Evolutionary conservation across 1,284 basidiomycete genomes (phyloP).

Genomic region (Heterobasidion occidentale): DNA sequence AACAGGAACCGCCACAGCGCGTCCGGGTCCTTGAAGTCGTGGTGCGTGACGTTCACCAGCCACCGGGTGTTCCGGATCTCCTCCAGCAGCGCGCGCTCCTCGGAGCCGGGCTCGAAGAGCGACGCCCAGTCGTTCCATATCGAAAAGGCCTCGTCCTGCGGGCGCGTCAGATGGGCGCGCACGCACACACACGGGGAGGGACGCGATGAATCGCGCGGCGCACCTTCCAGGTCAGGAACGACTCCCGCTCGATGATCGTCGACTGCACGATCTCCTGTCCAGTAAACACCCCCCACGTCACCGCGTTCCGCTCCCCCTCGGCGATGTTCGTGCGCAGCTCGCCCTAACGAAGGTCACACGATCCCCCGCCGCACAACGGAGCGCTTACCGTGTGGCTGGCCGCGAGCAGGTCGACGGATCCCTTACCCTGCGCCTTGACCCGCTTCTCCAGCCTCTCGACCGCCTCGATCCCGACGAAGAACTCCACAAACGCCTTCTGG

Average conservation of each 20-base stretch:
- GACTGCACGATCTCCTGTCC: constrained; percentile 95
- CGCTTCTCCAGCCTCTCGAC: constrained; percentile 58
- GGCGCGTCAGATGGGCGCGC: not conserved
- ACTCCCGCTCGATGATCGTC: constrained; percentile 92
- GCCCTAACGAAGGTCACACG: constrained; percentile 40
- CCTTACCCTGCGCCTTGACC: constrained; percentile 46
- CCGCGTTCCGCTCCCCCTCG: constrained; percentile 82
- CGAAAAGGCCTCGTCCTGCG: constrained; percentile 90
- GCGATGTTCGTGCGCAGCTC: constrained; percentile 79
- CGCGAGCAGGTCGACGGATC: constrained; percentile 82
- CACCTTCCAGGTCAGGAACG: constrained; percentile 92
- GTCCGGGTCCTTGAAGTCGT: constrained; percentile 82
- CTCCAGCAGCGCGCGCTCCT: constrained; percentile 70
- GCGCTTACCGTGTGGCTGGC: constrained; percentile 64
- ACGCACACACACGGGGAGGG: not conserved
- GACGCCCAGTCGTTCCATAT: constrained; percentile 96
- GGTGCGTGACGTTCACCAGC: constrained; percentile 92
- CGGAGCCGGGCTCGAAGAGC: constrained; percentile 73
- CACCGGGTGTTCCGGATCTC: constrained; percentile 69
- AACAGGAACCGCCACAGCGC: constrained; percentile 85
- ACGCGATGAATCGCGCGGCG: constrained; percentile 8
- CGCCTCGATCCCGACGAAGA: constrained; percentile 71
- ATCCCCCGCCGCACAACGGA: not conserved
- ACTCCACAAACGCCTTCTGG: constrained; percentile 97
- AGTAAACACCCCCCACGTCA: constrained; percentile 99